Base-by-base conservation (phyloP, 257 asterid species). In the Scutellaria baicalensis region DNA sequence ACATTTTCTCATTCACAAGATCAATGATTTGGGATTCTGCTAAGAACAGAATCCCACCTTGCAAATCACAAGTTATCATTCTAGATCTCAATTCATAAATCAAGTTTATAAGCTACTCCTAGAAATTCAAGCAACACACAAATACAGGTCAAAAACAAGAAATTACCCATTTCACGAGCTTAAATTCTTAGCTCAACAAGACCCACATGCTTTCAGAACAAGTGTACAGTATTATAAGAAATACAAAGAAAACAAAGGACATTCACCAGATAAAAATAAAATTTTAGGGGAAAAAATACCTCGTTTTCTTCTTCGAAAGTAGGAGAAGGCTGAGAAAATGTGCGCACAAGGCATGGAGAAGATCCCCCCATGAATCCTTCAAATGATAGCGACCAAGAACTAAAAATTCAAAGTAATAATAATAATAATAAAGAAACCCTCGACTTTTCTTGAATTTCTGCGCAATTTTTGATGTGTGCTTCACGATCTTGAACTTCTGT, bases 291-390 rank as follows among this genome's bases (percentile, higher is more conserved):
- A 23, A n/a, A 23, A 63, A 20, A 76, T 51, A 86, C 95, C 92
- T 74, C 78, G 75, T 67, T 63, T 40, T 73, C 79, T 31, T 84
- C 91, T 42, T 59, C 55, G 14, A 79, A 73, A 62, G 80, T 68
- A 33, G 88, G 83, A 76, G 91, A 84, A 76, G 81, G 84, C 20
- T 83, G 86, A 44, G 92, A 86, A 72, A 82, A 71, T 35, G 97
- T 81, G 51, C 86, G 85, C 65, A 72, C 65, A 43, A 88, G 84
- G 74, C 82, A 82, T 54, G 85, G 81, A 33, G 92, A 76, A 66
- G 97, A 77, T 71, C 88, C 97, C 73, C 71, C 91, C 96, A 91
- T 88, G 36, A 59, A 45, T 62, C 72, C 59, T 69, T 51, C 31
- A 40, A 40, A 40, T n/a, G 43, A 59, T 50, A 14, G 21, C 18